Evolutionary conservation across 2,329 filamentous ascomycete species (phyloP).

Genomic region (Leptodontidium sp.): DNA sequence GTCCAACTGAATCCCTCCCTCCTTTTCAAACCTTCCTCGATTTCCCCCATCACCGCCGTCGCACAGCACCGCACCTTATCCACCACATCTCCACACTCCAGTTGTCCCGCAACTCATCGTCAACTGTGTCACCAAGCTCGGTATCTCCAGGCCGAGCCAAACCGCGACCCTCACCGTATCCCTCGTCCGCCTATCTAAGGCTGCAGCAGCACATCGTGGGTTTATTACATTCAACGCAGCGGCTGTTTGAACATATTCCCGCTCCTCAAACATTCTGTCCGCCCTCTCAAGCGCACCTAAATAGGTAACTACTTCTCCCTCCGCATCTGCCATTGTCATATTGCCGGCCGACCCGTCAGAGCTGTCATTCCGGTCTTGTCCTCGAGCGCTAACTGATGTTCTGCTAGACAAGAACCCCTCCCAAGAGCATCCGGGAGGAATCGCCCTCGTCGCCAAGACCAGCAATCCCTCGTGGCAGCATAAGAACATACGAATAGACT

Average conservation of each 20-base stretch:
- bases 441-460: constrained; percentile 33
- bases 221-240: constrained; percentile 32
- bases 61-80: not conserved
- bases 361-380: constrained; percentile 24
- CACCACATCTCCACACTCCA: constrained; percentile 21
- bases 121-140: constrained; percentile 37
- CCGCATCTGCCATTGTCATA: constrained; percentile 27
- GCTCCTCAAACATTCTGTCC: constrained; percentile 18
- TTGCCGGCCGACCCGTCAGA: constrained; percentile 28
- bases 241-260: constrained; percentile 31
- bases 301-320: constrained; percentile 30
- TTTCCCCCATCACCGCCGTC: not conserved
- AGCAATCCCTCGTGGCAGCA: constrained; percentile 33
- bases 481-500: constrained; percentile 23
- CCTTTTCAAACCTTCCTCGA: not conserved
- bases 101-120: constrained; percentile 31
- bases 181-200: constrained; percentile 43
- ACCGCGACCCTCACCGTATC: constrained; percentile 36
- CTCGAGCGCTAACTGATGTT: constrained; percentile 32
- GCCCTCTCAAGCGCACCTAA: constrained; percentile 30
- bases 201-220: constrained; percentile 40
- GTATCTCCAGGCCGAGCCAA: constrained; percentile 39
- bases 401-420: constrained; percentile 33
- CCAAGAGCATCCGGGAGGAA: constrained; percentile 30
- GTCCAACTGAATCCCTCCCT: not conserved